Percentiles rank a stretch among this genome's conserved stretches.
Conservation (phyloP, 495 filamentous ascomycete genomes). For the Bacidia rubella region DNA sequence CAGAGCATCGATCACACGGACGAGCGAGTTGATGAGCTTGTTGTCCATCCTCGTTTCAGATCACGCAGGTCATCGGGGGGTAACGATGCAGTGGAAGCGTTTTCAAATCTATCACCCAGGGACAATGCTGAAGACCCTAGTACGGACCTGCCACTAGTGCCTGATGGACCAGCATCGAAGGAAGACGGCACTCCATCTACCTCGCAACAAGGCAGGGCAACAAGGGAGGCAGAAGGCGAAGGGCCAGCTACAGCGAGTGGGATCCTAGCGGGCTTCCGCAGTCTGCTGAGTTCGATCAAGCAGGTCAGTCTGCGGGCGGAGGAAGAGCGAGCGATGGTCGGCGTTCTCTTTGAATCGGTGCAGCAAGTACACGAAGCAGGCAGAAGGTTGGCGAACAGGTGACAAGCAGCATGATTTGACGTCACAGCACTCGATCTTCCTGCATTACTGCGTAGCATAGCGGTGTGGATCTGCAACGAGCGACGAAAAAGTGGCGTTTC, state of each 20-base stretch:
- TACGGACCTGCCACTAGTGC: too few species aligned
- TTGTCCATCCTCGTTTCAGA: too few species aligned
- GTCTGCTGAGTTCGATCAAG: slow-evolving; percentile 11
- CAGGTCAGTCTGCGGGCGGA: slow-evolving; percentile 12
- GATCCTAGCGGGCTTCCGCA: slow-evolving; percentile 13
- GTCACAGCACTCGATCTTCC: neutral
- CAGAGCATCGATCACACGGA: neutral
- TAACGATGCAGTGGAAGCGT: too few species aligned
- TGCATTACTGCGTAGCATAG: neutral
- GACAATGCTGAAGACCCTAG: too few species aligned
- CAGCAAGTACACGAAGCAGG: slow-evolving; percentile 16
- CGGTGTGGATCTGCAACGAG: neutral
- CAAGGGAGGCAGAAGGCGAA: too few species aligned
- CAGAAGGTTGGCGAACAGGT: slow-evolving; percentile 2
- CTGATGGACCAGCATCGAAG: neutral
- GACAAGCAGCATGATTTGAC: neutral
- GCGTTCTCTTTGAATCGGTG: slow-evolving; percentile 15
- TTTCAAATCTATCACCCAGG: too few species aligned
- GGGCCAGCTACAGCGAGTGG: neutral
- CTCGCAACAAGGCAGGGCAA: neutral
- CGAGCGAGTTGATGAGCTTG: too few species aligned
- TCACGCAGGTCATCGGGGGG: too few species aligned
- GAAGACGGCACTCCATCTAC: neutral
- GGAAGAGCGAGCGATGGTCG: slow-evolving; percentile 16
- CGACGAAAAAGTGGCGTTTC: neutral